Conservation (phyloP, 1,284 basidiomycete genomes). For the Cryptococcus sp. region DNA sequence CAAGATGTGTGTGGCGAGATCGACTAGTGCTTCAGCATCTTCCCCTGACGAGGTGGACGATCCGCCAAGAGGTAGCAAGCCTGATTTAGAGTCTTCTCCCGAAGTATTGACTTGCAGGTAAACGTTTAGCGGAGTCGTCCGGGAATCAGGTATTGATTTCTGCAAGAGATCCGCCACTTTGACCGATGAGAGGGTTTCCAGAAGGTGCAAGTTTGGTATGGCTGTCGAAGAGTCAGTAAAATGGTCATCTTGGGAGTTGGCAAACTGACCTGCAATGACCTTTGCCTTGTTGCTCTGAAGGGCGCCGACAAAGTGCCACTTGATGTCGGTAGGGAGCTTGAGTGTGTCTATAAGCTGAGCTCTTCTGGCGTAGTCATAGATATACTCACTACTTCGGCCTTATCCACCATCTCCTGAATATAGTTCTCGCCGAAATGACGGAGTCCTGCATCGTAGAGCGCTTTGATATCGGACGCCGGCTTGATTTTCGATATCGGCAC, state of each 20-base stretch:
- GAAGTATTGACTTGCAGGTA: constrained; percentile 95
- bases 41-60: constrained; percentile 29
- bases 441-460: constrained; percentile 76
- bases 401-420: constrained; percentile 91
- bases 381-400: constrained; percentile 68
- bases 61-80: constrained; percentile 64
- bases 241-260: not conserved
- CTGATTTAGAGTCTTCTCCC: constrained; percentile 84
- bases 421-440: constrained; percentile 98
- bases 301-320: constrained; percentile 97
- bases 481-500: constrained; percentile 96
- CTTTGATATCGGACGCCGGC: constrained; percentile 80
- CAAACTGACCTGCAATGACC: constrained; percentile 70
- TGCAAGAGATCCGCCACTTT: constrained; percentile 85
- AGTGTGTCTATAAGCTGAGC: not conserved
- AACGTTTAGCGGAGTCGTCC: constrained; percentile 64
- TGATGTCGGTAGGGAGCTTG: constrained; percentile 77
- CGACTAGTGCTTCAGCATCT: constrained; percentile 58
- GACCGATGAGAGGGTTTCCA: constrained; percentile 86
- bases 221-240: constrained; percentile 55
- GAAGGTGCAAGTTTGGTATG: constrained; percentile 81
- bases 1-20: constrained; percentile 73
- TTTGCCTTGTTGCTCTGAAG: constrained; percentile 96
- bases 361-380: not conserved
- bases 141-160: constrained; percentile 61